These are phyloP conservation scores for Mycena amicta DNA, from an alignment of 768 basidiomycete genomes.

Conservation along the genomic window DNA sequence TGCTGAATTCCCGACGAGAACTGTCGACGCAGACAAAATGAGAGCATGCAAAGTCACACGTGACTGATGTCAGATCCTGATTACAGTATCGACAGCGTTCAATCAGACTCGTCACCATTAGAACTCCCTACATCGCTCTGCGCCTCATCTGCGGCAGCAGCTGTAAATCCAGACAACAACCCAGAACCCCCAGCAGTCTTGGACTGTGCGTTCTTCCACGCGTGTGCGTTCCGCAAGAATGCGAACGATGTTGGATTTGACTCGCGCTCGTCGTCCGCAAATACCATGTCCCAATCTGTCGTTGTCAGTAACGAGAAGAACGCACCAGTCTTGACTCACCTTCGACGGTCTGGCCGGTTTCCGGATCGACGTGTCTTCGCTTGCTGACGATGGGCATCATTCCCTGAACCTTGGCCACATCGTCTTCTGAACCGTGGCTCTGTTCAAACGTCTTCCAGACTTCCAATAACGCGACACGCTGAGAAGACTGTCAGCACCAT, in stretches of 20 bases:
- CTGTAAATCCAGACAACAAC: slow-evolving; percentile 50
- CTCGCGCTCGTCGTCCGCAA: slow-evolving; percentile 94
- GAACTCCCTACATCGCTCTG: slow-evolving; percentile 61
- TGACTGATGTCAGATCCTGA: background rate
- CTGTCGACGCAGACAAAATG: slow-evolving; percentile 14
- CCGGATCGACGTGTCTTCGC: slow-evolving; percentile 79
- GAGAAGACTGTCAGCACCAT: slow-evolving; percentile 2
- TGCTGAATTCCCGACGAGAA: slow-evolving; percentile 22
- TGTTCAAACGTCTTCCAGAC: slow-evolving; percentile 96
- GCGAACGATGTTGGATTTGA: slow-evolving; percentile 93
- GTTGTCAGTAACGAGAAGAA: slow-evolving; percentile 2
- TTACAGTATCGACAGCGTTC: background rate
- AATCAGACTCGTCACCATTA: slow-evolving; percentile 39
- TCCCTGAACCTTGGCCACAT: slow-evolving; percentile 79
- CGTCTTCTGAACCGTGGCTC: slow-evolving; percentile 69
- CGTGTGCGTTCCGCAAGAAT: slow-evolving; percentile 93
- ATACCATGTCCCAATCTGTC: slow-evolving; percentile 91
- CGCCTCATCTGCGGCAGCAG: slow-evolving; percentile 32
- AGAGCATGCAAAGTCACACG: slow-evolving; percentile 9
- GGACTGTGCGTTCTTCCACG: slow-evolving; percentile 71
- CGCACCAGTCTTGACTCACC: slow-evolving; percentile 44
- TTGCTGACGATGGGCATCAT: slow-evolving; percentile 95
- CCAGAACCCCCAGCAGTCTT: slow-evolving; percentile 40
- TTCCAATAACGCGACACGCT: slow-evolving; percentile 91
- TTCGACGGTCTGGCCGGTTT: slow-evolving; percentile 86